phyloP scores from a whole-genome alignment of 768 basidiomycete species.

The Psilocybe cyanescens region DNA sequence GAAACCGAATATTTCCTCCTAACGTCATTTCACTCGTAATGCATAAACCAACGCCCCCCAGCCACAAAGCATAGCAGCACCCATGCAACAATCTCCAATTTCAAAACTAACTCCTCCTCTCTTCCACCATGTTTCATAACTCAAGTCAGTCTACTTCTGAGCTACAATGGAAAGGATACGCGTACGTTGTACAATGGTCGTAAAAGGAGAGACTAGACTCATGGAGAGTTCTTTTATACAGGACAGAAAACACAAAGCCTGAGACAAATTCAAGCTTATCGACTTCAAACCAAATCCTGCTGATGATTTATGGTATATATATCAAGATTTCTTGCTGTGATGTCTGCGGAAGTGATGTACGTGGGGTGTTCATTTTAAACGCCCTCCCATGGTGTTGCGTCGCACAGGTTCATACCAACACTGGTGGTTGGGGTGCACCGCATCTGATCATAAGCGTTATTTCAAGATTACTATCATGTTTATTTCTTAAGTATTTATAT shows the following conservation, averaged over 20 bases:
- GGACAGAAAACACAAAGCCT: neutral
- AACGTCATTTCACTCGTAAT: neutral
- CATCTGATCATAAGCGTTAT: conserved; percentile 25
- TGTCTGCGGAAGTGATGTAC: conserved; percentile 57
- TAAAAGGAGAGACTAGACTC: neutral
- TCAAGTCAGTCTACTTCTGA: neutral
- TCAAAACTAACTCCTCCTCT: neutral
- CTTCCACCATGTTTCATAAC: neutral
- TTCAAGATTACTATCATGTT: neutral
- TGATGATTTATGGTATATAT: conserved; percentile 57
- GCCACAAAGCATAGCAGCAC: neutral
- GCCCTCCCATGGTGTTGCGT: neutral
- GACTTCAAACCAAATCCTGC: conserved; percentile 56
- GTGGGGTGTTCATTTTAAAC: conserved; percentile 5
- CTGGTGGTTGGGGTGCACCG: conserved; percentile 38
- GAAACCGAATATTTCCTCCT: neutral
- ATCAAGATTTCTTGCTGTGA: conserved; percentile 53
- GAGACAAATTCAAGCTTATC: conserved; percentile 39
- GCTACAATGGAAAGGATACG: neutral
- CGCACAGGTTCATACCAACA: conserved; percentile 40
- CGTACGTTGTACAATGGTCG: neutral
- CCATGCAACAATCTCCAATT: neutral
- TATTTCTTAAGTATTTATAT: neutral
- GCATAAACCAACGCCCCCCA: neutral
- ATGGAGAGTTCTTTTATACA: neutral